Evolutionary conservation across 2,329 filamentous ascomycete genomes (phyloP), one percentile per base, ranked within the genome.

Genomic region (Verticillium nonalfalfae): DNA sequence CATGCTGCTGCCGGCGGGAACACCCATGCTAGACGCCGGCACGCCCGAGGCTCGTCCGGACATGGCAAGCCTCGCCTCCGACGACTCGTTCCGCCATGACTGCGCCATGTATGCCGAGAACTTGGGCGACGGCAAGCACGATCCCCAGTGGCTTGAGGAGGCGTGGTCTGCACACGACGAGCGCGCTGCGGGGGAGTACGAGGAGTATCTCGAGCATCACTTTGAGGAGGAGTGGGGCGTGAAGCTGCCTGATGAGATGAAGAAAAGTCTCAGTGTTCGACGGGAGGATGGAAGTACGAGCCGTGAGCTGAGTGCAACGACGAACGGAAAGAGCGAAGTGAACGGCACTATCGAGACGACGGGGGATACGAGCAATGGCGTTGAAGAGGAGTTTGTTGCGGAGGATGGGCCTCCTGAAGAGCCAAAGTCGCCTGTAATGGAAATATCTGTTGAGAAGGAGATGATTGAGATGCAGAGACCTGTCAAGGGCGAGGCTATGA

Each of bases 131-230:
- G 83, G 83, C 3, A 77, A 75, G 38, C 80, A 85, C 61, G 81
- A 85, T 64, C 75, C 77, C 1, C 75, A 76, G 14, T 86, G 83
- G 83, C 75, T 86, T 7, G 71, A 68, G 15, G 74, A 80, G 60
- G 83, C 84, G 1, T 84, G 79, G 74, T 69, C 69, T 4, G 83
- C 84, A 0, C 81, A 85, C 63, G 73, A 76, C 60, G 74, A 76
- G 67, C 79, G 82, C 60, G 74, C 72, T 58, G 68, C 72, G 1
- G 84, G 84, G 4, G 73, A 79, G 1, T 86, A 83, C 63, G 78
- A 85, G 62, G 76, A 77, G 3, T 79, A 76, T 59, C 70, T 83
- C 35, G 69, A 74, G 10, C 66, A 70, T 2, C 76, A 76, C 59
- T 81, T 85, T 61, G 73, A 78, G 66, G 69, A 75, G 2, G 78